Evolutionary conservation across 2,329 filamentous ascomycete species (phyloP), one percentile per base, ranked within the genome.

Genomic region (Coniochaeta pulveracea): DNA sequence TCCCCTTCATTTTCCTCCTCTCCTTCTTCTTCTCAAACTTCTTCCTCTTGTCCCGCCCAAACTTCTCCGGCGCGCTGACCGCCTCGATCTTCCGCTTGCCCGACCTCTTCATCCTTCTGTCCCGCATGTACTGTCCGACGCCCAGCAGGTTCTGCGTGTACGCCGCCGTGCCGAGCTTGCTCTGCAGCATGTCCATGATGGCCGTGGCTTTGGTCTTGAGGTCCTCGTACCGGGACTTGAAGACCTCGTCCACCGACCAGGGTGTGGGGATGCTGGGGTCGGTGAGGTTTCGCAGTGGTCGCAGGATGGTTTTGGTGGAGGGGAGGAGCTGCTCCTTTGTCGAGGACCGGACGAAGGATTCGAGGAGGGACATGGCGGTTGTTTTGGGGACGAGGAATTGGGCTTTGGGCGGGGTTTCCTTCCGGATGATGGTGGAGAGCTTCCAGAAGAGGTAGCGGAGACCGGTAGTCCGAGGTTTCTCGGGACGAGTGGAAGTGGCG

Each of bases 51-150:
- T 81, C 77, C 49, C 70, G 66, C 18, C 78, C 84, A 46, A 77
- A 76, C 51, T 69, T 80, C 59, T 91, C 89, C 2, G 91, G 91
- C 49, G 81, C 74, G 32, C 72, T 72, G 16, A 98, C 77, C 9
- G 84, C 84, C 52, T 93, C 88, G 42, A 96, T 84, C 58, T 85
- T 84, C 48, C 91, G 73, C 72, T 98, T 98, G 42, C 69, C 74
- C 34, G 80, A 75, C 42, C 93, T 66, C 47, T 77, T 73, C 51
- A 85, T 75, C 43, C 91, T 68, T 47, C 80, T 75, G 42, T 70
- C 68, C 48, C 72, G 73, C n/a, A 91, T 77, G 11, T 68, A 71
- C 34, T 81, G 76, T 39, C 85, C 75, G 6, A 93, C 84, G 25
- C 70, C 69, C 24, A 83, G 57, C 49, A 96, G 65, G 28, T 79